Evolutionary conservation across 257 asterid species (phyloP), one percentile per base, ranked within the genome.

Genomic region (Coffea canephora): DNA sequence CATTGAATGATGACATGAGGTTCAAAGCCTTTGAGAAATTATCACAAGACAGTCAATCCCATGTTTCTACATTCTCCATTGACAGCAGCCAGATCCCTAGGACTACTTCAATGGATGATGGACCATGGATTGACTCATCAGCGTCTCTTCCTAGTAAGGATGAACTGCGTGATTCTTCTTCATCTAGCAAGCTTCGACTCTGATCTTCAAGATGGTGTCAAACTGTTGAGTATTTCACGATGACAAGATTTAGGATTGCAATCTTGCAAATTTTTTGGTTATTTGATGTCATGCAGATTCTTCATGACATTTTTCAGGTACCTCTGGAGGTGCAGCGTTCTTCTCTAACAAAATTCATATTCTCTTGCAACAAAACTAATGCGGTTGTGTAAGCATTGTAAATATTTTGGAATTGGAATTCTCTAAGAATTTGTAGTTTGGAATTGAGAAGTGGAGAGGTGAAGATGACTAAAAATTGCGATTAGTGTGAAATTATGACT

Each of bases 91-190:
- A 87, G 67, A 90, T 77, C 8, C 91, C 79, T 49, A 87, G 84
- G 48, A 85, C 88, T 59, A 83, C 79, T 18, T 91, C 98, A 1
- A 66, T 79, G 87, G 92, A 88, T 77, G 97, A 39, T 39, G 43
- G 92, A 54, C 98, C 99, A 2, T 91, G 96, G 96, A 75, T 73
- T 3, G 97, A 88, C 79, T 89, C 96, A 18, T 88, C 98, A 2
- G 70, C 71, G 34, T 87, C 96, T 45, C 57, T 85, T 6, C 80
- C 87, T 6, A 83, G 86, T 72, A 85, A 77, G 70, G 91, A 89
- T 71, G 89, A 84, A 21, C 78, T 50, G 15, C 36, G 15, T 9
- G 86, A 81, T 43, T 74, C 61, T 76, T 85, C 91, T 78, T 85
- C 91, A 18, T 18, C 87, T 23, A 74, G 77, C 43, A 85, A 41